Percentiles rank a stretch among this genome's conserved stretches.
These are phyloP conservation scores for Paragyromitra xinjiangensis DNA, from an alignment of 495 filamentous ascomycete genomes.

Conservation along the genomic window DNA sequence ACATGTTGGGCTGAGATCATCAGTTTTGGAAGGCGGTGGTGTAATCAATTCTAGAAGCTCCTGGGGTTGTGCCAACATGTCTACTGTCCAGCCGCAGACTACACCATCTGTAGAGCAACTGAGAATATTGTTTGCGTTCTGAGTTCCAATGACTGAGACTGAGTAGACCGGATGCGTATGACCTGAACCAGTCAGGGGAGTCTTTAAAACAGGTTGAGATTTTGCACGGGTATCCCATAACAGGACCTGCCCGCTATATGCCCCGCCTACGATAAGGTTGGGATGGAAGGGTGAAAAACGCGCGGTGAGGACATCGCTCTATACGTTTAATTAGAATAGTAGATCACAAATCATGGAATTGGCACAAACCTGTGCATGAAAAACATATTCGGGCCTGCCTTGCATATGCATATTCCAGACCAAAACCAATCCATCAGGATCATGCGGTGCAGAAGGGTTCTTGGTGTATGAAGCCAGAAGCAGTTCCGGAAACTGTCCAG, in stretches of 20 bases:
- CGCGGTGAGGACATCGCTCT: conserved; percentile 89
- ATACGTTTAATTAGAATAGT: conserved; percentile 33
- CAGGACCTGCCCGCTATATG: conserved; percentile 94
- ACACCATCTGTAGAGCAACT: conserved; percentile 95
- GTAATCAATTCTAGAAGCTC: conserved; percentile 86
- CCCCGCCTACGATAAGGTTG: conserved; percentile 90
- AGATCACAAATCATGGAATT: background rate
- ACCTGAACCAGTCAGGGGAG: conserved; percentile 87
- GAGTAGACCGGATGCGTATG: conserved; percentile 97
- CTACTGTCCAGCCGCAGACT: conserved; percentile 94
- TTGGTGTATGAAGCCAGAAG: conserved; percentile 95
- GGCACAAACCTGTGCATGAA: conserved; percentile 76
- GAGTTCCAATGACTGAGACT: conserved; percentile 93
- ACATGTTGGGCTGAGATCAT: conserved; percentile 94
- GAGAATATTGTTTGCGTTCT: conserved; percentile 98
- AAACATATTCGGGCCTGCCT: conserved; percentile 92
- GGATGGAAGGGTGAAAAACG: conserved; percentile 98
- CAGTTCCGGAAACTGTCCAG: conserved; percentile 79
- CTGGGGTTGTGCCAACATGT: conserved; percentile 95
- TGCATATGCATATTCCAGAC: conserved; percentile 97
- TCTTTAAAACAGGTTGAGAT: conserved; percentile 90
- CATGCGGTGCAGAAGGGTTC: conserved; percentile 92
- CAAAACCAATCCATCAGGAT: conserved; percentile 92
- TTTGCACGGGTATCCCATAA: conserved; percentile 97
- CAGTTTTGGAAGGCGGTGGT: conserved; percentile 87